Percentiles rank a stretch among this genome's conserved stretches.
These are phyloP conservation scores for Peterozyma toletana DNA, from an alignment of 805 yeast species.

Conservation along the genomic window DNA sequence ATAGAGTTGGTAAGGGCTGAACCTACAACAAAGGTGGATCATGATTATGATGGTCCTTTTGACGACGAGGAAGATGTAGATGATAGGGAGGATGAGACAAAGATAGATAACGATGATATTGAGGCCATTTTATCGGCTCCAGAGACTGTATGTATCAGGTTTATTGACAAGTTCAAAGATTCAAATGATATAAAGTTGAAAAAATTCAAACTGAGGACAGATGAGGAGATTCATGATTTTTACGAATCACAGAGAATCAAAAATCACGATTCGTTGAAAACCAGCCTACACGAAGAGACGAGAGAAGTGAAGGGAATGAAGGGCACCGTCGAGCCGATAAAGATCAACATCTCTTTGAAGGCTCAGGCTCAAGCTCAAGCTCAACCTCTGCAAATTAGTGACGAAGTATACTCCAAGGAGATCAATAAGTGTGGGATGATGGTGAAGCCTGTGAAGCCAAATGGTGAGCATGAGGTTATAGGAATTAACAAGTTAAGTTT, in stretches of 20 bases:
- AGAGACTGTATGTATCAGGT: constrained; percentile 30
- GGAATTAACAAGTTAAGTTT: neutral
- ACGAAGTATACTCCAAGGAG: constrained; percentile 10
- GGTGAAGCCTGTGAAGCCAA: constrained; percentile 15
- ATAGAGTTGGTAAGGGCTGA: constrained; percentile 35
- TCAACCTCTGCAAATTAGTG: constrained; percentile 3
- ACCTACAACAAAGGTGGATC: constrained; percentile 7
- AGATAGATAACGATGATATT: constrained; percentile 26
- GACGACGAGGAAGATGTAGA: constrained; percentile 25
- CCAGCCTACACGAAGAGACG: neutral
- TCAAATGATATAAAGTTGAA: constrained; percentile 33
- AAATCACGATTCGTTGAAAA: neutral
- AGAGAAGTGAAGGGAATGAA: neutral
- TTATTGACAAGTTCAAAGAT: constrained; percentile 47
- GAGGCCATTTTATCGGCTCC: constrained; percentile 16
- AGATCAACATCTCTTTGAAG: constrained; percentile 7
- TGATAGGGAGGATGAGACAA: constrained; percentile 22
- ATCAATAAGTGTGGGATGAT: constrained; percentile 22
- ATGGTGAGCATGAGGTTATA: neutral
- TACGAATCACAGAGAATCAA: constrained; percentile 10
- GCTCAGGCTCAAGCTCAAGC: neutral
- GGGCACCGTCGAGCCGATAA: constrained; percentile 11
- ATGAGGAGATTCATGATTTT: constrained; percentile 35
- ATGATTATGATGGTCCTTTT: constrained; percentile 4
- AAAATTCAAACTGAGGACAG: constrained; percentile 30